These are phyloP conservation scores for Syncephalastrum contaminatum DNA, from an alignment of 371 early-diverging fungal species.

Conservation along the genomic window DNA sequence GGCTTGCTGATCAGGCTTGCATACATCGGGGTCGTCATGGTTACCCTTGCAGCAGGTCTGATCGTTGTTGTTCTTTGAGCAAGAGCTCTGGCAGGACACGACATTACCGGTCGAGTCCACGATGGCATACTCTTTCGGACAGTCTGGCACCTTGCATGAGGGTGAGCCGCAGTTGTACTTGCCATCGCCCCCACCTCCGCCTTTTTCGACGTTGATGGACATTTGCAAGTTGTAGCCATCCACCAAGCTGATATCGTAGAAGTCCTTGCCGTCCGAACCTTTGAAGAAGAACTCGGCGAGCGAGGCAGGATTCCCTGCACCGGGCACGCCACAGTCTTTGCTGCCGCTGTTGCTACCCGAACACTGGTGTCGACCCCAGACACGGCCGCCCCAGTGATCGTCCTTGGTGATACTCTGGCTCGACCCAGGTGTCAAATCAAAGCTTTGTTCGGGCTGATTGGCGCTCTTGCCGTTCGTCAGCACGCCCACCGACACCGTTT, in stretches of 20 bases:
- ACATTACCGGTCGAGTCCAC: conserved; percentile 27
- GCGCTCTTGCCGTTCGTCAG: conserved; percentile 35
- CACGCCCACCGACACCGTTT: conserved; percentile 32
- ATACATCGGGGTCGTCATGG: conserved; percentile 25
- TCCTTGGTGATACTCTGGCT: conserved; percentile 28
- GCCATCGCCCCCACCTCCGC: conserved; percentile 8
- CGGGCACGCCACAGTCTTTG: conserved; percentile 37
- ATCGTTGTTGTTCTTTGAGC: conserved; percentile 22
- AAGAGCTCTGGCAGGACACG: conserved; percentile 35
- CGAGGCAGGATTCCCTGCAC: conserved; percentile 42
- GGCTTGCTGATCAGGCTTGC: conserved; percentile 23
- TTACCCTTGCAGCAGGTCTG: conserved; percentile 35
- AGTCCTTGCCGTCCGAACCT: conserved; percentile 36
- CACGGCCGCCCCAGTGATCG: conserved; percentile 46
- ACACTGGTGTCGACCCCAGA: conserved; percentile 41
- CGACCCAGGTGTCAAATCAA: conserved; percentile 35
- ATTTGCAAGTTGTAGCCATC: conserved; percentile 47
- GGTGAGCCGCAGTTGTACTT: conserved; percentile 39
- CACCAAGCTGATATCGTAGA: conserved; percentile 46
- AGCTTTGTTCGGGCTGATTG: conserved; percentile 18
- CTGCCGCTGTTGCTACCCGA: conserved; percentile 20
- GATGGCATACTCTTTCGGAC: conserved; percentile 33
- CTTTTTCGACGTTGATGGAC: conserved; percentile 19
- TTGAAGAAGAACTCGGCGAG: conserved; percentile 52
- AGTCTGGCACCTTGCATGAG: conserved; percentile 23